phyloP scores from a whole-genome alignment of 2,329 filamentous ascomycete species.

The Cyclaneusma minus region DNA sequence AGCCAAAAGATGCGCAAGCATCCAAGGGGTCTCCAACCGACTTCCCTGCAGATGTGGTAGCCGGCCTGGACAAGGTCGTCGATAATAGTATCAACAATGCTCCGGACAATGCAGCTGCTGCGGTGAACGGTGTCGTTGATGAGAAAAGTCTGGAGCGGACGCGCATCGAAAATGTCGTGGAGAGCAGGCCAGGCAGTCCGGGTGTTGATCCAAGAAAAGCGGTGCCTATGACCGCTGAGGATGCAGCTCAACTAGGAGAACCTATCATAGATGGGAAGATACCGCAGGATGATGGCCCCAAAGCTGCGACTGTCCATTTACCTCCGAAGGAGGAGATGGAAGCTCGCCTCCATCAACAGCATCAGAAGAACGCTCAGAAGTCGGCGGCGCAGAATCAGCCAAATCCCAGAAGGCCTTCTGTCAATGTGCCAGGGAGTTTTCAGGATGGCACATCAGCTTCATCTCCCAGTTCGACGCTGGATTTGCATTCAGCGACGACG shows the following conservation, averaged over 20 bases:
- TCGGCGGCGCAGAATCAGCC: conserved; percentile 16
- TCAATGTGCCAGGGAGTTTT: conserved; percentile 11
- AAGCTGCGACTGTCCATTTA: conserved; percentile 24
- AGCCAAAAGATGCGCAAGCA: conserved; percentile 1
- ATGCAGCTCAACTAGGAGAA: conserved; percentile 16
- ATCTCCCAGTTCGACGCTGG: conserved; percentile 49
- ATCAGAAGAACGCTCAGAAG: conserved; percentile 22
- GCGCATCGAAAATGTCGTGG: conserved; percentile 10
- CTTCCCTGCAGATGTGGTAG: conserved; percentile 6
- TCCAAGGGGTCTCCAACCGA: conserved; percentile 18
- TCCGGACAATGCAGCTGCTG: conserved; percentile 9
- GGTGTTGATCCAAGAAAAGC: conserved; percentile 16
- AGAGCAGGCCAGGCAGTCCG: conserved; percentile 15
- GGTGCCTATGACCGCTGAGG: conserved; percentile 19
- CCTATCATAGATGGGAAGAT: conserved; percentile 10
- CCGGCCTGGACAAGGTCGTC: conserved; percentile 7
- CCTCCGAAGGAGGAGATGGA: conserved; percentile 34
- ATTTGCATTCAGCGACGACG: conserved; percentile 56
- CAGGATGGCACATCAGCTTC: conserved; percentile 28
- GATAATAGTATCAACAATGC: conserved; percentile 12
- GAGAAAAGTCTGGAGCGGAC: conserved; percentile 11
- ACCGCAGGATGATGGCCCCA: conserved; percentile 12
- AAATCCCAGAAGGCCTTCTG: conserved; percentile 10
- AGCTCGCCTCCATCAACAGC: conserved; percentile 22
- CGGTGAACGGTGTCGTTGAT: conserved; percentile 5